Base-by-base conservation (phyloP, 2,329 filamentous ascomycete species). In the Xenosphaeropsis pyriputrescens region DNA sequence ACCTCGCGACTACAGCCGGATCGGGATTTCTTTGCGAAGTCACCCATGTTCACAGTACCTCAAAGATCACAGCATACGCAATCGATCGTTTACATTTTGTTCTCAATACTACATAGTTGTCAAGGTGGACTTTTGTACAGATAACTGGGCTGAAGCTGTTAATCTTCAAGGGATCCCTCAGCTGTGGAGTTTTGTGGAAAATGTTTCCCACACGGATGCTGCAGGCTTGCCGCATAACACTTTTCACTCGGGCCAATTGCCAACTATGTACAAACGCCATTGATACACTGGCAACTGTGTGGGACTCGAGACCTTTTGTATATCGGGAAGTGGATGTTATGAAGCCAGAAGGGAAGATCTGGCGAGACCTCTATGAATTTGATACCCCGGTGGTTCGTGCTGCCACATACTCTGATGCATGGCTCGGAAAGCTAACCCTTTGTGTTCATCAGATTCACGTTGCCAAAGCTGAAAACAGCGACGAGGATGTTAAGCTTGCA, bases 351-450 rank as follows among this genome's bases (percentile, higher is more conserved):
- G 67, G 68, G 13, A 69, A 73, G 43, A 60, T 63, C 17, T 89
- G 83, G 83, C 75, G 72, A 50, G 67, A 77, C 35, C 51, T 85
- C 1, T 89, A 89, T 53, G 82, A 86, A 41, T 84, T 86, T 54
- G 83, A 89, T 47, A 82, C 84, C 6, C 83, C 83, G 0, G 83
- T 88, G 51, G 82, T 88, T 39, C 3, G 51, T 48, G 15, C 33
- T 48, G 15, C 33, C n/a, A 39, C 6, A 14, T 35, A 6, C 22
- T 9, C 22, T 26, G 22, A 26, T 18, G 7, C 15, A 34, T 18
- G 9, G 18, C n/a, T 40, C 7, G 6, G 18, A 16, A 22, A 13
- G 14, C 12, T 18, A 5, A 22, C 18, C 11, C 5, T 29, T 39
- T 12, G 35, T 30, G 12, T 67, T 64, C 14, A 13, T 3, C 31